Percentiles rank a stretch among this genome's conserved stretches.
Conservation (phyloP, 257 asterid species). For the Avicennia marina region DNA sequence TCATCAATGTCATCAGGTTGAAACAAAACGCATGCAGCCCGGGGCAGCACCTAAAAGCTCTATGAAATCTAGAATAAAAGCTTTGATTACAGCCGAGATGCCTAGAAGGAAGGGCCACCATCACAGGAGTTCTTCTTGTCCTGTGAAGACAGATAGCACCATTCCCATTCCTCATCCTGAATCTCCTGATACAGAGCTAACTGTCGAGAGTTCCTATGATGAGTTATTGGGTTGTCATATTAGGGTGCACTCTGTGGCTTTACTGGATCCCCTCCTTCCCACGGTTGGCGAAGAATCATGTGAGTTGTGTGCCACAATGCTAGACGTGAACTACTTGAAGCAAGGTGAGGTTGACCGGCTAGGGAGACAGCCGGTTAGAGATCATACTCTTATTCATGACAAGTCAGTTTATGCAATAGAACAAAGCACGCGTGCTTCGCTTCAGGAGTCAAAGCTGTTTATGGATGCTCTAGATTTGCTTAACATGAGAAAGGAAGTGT, state of each 20-base stretch:
- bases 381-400: slow-evolving; percentile 47
- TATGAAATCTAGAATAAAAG: slow-evolving; percentile 58
- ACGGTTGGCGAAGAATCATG: slow-evolving; percentile 15
- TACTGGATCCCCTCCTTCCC: slow-evolving; percentile 21
- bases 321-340: slow-evolving; percentile 35
- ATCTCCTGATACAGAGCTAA: no score
- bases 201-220: no score
- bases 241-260: slow-evolving; percentile 11
- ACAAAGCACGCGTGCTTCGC: slow-evolving; percentile 37
- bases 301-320: slow-evolving; percentile 28
- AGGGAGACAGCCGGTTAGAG: slow-evolving; percentile 33
- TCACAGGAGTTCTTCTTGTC: slow-evolving; percentile 54
- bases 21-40: slow-evolving; percentile 22
- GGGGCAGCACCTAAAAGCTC: slow-evolving; percentile 55
- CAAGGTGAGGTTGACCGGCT: slow-evolving; percentile 32
- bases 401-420: slow-evolving; percentile 41
- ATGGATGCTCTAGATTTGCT: slow-evolving; percentile 73
- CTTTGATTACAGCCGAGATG: slow-evolving; percentile 54
- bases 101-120: slow-evolving; percentile 43
- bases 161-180: no score
- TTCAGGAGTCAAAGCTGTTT: slow-evolving; percentile 64
- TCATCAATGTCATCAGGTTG: slow-evolving; percentile 31
- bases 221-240: slow-evolving; percentile 12
- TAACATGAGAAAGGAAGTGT: slow-evolving; percentile 66
- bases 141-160: slow-evolving; percentile 26